Percentiles rank a stretch among this genome's conserved stretches.
These are phyloP conservation scores for Aspergillus versicolor DNA, from an alignment of 2,329 filamentous ascomycete species.

Conservation along the genomic window DNA sequence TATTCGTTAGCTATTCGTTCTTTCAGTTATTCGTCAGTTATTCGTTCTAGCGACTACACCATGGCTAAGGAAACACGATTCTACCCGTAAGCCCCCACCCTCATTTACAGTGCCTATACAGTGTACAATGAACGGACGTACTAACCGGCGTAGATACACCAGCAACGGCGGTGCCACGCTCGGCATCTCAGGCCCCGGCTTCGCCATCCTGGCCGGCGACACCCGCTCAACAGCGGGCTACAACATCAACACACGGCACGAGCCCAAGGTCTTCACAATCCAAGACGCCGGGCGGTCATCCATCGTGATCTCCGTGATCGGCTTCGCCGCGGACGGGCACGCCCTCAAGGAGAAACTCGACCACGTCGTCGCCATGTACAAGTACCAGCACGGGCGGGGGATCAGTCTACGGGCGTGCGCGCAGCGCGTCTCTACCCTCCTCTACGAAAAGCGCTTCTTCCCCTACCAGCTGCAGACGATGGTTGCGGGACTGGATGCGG, in stretches of 20 bases:
- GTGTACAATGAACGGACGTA: too few relatives aligned
- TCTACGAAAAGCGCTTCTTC: neutral
- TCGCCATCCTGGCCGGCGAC: neutral
- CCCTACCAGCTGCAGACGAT: neutral
- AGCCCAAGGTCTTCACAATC: neutral
- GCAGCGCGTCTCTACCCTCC: neutral
- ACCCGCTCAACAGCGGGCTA: neutral
- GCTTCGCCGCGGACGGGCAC: neutral
- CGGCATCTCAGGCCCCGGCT: neutral
- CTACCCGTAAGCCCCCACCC: neutral
- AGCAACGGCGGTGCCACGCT: neutral
- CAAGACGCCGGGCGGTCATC: neutral
- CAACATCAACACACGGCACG: slow-evolving; percentile 1
- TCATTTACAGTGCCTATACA: too few relatives aligned
- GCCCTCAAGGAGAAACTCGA: neutral
- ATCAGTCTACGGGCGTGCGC: neutral
- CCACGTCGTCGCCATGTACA: neutral
- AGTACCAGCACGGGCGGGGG: neutral
- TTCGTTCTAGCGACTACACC: neutral
- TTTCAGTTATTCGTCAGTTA: too few relatives aligned
- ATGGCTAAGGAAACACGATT: neutral
- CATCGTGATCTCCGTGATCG: neutral
- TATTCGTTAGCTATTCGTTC: too few relatives aligned
- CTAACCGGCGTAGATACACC: neutral
- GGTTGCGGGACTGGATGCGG: neutral